phyloP scores from a whole-genome alignment of 495 filamentous ascomycete genomes.

The Aspergillus indologenus region DNA sequence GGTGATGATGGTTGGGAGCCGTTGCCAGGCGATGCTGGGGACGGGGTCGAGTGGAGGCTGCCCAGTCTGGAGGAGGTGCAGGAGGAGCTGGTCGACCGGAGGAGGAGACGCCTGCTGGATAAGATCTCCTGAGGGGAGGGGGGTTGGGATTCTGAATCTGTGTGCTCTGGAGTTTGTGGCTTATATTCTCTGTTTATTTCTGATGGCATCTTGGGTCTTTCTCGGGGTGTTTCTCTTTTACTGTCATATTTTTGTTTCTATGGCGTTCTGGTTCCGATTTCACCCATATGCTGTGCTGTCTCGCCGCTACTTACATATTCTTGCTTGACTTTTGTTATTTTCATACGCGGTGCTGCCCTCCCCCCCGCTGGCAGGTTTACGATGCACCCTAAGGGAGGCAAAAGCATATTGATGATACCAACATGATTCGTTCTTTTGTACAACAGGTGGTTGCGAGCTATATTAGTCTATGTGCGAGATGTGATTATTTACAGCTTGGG shows the following conservation, averaged over 20 bases:
- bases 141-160: background rate
- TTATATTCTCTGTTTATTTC: slow-evolving; percentile 4
- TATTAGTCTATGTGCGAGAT: slow-evolving; percentile 4
- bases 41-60: slow-evolving; percentile 79
- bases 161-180: slow-evolving; percentile 6
- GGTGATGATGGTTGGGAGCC: slow-evolving; percentile 69
- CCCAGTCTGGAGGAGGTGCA: slow-evolving; percentile 87
- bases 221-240: slow-evolving; percentile 22
- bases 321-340: background rate
- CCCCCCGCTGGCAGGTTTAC: background rate
- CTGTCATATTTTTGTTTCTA: slow-evolving; percentile 8
- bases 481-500: slow-evolving; percentile 17
- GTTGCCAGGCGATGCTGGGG: slow-evolving; percentile 80
- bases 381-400: slow-evolving; percentile 13
- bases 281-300: background rate
- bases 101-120: slow-evolving; percentile 76
- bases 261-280: slow-evolving; percentile 2
- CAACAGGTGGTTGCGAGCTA: slow-evolving; percentile 6
- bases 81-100: slow-evolving; percentile 85
- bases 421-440: slow-evolving; percentile 26
- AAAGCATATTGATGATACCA: slow-evolving; percentile 23
- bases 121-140: slow-evolving; percentile 56
- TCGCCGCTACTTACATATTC: slow-evolving; percentile 5
- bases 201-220: slow-evolving; percentile 14
- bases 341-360: background rate